phyloP scores from a whole-genome alignment of 192 early-diverging fungal genomes.

The Mortierella claussenii region DNA sequence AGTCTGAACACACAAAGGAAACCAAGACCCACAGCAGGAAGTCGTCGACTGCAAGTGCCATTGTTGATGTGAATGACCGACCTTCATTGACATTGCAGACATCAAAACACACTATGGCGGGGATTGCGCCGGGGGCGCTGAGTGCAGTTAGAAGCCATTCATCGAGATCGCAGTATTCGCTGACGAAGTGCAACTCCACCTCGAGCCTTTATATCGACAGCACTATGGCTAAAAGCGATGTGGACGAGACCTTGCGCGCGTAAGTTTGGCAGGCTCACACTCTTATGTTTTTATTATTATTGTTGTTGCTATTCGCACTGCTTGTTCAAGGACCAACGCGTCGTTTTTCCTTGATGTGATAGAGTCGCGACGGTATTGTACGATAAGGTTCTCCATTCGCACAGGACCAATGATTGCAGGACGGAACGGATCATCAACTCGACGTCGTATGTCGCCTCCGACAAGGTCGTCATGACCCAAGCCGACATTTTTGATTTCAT shows the following conservation, averaged over 20 bases:
- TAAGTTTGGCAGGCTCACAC: no score
- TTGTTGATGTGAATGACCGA: neutral
- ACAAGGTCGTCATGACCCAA: slow-evolving; percentile 29
- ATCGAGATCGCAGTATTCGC: slow-evolving; percentile 23
- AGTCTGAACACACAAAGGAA: no score
- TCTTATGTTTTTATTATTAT: slow-evolving; percentile 1
- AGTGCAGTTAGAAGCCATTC: slow-evolving; percentile 29
- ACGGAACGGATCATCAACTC: slow-evolving; percentile 48
- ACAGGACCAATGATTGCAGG: slow-evolving; percentile 29
- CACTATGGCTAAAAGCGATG: slow-evolving; percentile 49
- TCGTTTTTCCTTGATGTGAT: no score
- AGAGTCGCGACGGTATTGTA: slow-evolving; percentile 42
- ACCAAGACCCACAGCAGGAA: neutral
- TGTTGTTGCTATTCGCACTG: neutral
- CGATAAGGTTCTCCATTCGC: slow-evolving; percentile 43
- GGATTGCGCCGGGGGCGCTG: slow-evolving; percentile 35
- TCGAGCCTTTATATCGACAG: slow-evolving; percentile 52
- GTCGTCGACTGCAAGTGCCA: neutral
- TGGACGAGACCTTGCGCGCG: slow-evolving; percentile 46
- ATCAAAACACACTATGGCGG: neutral
- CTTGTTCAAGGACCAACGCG: no score
- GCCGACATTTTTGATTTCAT: slow-evolving; percentile 72
- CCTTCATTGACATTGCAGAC: slow-evolving; percentile 31
- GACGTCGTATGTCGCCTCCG: slow-evolving; percentile 31
- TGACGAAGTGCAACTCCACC: slow-evolving; percentile 51